Percentiles rank a stretch among this genome's conserved stretches.
These are phyloP conservation scores for Lichina pygmaea DNA, from an alignment of 495 filamentous ascomycete genomes.

Conservation along the genomic window DNA sequence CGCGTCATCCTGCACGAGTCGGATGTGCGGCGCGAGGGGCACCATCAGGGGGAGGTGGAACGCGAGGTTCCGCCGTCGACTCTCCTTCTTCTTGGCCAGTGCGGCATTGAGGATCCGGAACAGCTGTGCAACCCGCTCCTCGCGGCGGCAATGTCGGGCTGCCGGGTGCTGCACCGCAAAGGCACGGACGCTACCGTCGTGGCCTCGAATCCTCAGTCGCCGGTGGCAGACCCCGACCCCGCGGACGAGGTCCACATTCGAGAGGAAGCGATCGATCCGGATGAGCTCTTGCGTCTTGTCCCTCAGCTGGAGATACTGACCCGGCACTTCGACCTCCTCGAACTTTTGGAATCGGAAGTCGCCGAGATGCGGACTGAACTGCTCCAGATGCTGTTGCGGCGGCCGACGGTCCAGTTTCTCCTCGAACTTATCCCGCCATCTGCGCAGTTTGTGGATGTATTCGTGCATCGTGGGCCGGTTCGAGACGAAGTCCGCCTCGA, in stretches of 20 bases:
- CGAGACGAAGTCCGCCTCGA: constrained; percentile 83
- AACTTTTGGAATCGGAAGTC: constrained; percentile 95
- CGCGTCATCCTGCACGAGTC: constrained; percentile 80
- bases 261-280: constrained; percentile 84
- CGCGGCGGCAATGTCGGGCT: constrained; percentile 66
- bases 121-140: constrained; percentile 87
- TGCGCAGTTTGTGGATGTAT: constrained; percentile 89
- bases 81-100: constrained; percentile 77
- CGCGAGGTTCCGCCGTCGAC: constrained; percentile 70
- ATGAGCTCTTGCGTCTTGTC: constrained; percentile 98
- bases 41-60: constrained; percentile 92
- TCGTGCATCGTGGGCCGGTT: constrained; percentile 89
- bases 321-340: constrained; percentile 92
- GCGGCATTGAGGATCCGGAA: constrained; percentile 93
- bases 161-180: constrained; percentile 94
- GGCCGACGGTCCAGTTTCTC: constrained; percentile 85
- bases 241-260: constrained; percentile 75
- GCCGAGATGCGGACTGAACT: constrained; percentile 65
- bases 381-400: constrained; percentile 41
- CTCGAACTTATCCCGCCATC: constrained; percentile 94
- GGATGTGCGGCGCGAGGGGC: constrained; percentile 73
- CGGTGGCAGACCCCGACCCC: constrained; percentile 73
- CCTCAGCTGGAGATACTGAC: constrained; percentile 85
- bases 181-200: constrained; percentile 81
- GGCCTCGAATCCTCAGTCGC: constrained; percentile 83